A percentile compares a stretch with the other conserved stretches of the same genome.
Conservation (phyloP, 768 basidiomycete species). For the Kwoniella newhampshirensis region DNA sequence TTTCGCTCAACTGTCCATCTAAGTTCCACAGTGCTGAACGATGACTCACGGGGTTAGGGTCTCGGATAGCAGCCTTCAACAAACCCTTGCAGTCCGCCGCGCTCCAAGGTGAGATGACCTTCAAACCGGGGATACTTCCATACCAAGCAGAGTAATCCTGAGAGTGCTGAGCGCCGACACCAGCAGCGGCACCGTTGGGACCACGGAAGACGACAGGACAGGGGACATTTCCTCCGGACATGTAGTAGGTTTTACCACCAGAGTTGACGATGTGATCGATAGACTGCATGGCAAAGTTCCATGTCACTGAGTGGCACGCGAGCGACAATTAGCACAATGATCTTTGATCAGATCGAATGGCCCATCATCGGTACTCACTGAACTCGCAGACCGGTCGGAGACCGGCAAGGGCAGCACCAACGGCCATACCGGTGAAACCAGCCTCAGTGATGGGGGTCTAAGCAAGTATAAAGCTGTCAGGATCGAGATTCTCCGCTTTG, state of each 20-base stretch:
- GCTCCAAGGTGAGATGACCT: conserved; percentile 96
- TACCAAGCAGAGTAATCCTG: conserved; percentile 33
- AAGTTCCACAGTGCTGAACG: neutral
- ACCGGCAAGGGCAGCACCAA: conserved; percentile 90
- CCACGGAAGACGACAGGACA: conserved; percentile 99
- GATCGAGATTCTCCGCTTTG: neutral
- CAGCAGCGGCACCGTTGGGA: conserved; percentile 95
- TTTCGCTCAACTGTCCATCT: neutral
- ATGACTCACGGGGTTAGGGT: conserved; percentile 76
- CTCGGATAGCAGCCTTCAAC: conserved; percentile 94
- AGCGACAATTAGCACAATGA: neutral
- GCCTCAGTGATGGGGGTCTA: conserved; percentile 70
- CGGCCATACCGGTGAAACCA: conserved; percentile 96
- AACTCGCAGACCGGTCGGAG: conserved; percentile 97
- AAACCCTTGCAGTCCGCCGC: conserved; percentile 99
- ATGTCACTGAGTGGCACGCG: conserved; percentile 65
- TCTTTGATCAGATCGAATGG: neutral
- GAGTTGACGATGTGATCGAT: conserved; percentile 99
- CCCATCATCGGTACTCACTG: conserved; percentile 54
- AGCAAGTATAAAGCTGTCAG: neutral
- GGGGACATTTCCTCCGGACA: conserved; percentile 98
- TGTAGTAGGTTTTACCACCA: conserved; percentile 99
- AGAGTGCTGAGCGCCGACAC: conserved; percentile 62
- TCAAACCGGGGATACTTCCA: conserved; percentile 81
- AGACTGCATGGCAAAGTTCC: conserved; percentile 98